Evolutionary conservation across 1,139 yeast species (phyloP).

Genomic region (Suhomyces yuchorum): DNA sequence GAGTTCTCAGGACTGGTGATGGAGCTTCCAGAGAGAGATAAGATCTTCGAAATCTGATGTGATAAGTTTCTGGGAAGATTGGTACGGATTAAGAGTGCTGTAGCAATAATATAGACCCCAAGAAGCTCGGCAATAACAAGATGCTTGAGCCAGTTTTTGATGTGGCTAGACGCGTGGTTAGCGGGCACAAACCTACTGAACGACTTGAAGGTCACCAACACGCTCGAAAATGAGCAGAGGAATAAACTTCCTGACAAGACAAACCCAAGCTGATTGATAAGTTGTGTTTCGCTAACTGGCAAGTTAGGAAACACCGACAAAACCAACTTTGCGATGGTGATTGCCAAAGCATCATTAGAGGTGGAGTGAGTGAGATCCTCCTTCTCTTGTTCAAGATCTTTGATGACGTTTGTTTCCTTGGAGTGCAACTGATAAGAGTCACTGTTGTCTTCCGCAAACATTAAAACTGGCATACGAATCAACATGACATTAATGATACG

Average conservation of each 20-base stretch:
- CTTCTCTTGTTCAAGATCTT: slow-evolving; percentile 8
- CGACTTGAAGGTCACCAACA: slow-evolving; percentile 52
- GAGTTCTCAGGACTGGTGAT: slow-evolving; percentile 23
- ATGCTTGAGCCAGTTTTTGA: slow-evolving; percentile 42
- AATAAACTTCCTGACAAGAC: slow-evolving; percentile 66
- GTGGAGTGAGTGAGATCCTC: slow-evolving; percentile 8
- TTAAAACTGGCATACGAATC: slow-evolving; percentile 38
- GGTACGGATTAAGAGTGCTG: slow-evolving; percentile 74
- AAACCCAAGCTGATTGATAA: slow-evolving; percentile 66
- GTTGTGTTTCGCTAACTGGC: slow-evolving; percentile 48
- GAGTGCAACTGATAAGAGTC: slow-evolving; percentile 10
- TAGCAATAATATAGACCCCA: slow-evolving; percentile 80
- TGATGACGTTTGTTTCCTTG: slow-evolving; percentile 12
- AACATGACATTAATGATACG: slow-evolving; percentile 53
- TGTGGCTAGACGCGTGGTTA: slow-evolving; percentile 23
- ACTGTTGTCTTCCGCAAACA: slow-evolving; percentile 6
- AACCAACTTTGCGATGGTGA: slow-evolving; percentile 60
- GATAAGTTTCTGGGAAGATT: slow-evolving; percentile 68
- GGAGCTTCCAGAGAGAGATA: slow-evolving; percentile 43
- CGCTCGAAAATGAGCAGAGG: slow-evolving; percentile 67
- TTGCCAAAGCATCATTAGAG: slow-evolving; percentile 61
- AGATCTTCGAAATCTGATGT: slow-evolving; percentile 47
- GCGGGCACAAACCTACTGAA: slow-evolving; percentile 38
- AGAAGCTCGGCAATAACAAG: slow-evolving; percentile 67
- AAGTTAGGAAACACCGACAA: slow-evolving; percentile 28